Evolutionary conservation across 352 stramenopile genomes (phyloP), one percentile per base, ranked within the genome.

Genomic region (Phytophthora uliginosa): DNA sequence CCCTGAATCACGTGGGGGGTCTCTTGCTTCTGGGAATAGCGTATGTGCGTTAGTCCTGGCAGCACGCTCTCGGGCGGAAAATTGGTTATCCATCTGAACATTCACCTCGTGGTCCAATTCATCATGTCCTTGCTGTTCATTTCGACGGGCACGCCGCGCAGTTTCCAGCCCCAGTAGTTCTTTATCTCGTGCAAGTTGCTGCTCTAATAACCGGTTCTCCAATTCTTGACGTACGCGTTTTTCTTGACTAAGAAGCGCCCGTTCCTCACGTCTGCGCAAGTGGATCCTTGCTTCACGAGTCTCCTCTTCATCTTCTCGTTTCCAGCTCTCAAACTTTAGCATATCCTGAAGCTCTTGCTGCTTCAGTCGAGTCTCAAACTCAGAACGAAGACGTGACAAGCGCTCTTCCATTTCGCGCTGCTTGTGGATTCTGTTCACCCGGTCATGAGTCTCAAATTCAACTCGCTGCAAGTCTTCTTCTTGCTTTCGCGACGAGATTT

Each of bases 401-500:
- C 87, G 73, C 59, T 95, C 84, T 67, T 92, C 88, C 54, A 91
- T 81, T 53, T 91, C 76, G 15, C 74, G 71, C 20, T 93, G 79
- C 33, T 89, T 84, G 61, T 89, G 74, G 42, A 96, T 87, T 3
- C 82, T 72, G 8, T 61, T 54, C 17, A 96, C 84, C 0, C 88
- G 84, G 51, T 91, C 81, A 17, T 92, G 78, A 0, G 86, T 86
- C 52, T 95, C 88, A 40, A 81, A 87, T 56, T 97, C 88, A n/a
- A 95, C 45, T 28, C 81, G 74, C 51, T 90, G 76, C 8, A 97
- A 70, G 24, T 93, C 84, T 66, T 97, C 88, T 82, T 95, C 86
- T 69, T 95, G 79, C 51, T 83, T 81, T 7, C 84, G 82, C n/a
- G 85, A 90, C 12, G 77, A 78, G 9, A 93, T 76, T 26, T 94